Base-by-base conservation (phyloP, 768 basidiomycete species). In the Coprinopsis marcescibilis region DNA sequence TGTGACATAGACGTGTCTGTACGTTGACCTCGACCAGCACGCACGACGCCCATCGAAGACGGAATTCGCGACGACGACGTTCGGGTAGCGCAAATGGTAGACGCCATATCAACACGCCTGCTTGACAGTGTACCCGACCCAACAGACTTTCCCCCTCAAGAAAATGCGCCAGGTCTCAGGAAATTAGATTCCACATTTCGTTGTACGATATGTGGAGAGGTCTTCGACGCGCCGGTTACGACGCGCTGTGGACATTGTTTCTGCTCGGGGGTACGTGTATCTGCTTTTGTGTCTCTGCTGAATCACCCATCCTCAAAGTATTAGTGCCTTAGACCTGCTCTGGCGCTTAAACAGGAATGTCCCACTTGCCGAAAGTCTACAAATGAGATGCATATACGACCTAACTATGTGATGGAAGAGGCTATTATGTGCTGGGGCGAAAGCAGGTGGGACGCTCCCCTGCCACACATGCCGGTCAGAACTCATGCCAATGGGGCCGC, bases 221-320 rank as follows among this genome's bases (percentile, higher is more conserved):
- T 82, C 26, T 86, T 78, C 56, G 76, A 76, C 43, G 87, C 74
- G 0, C 89, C 89, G 3, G 81, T 91, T 21, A 78, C 78, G 2
- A 72, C 91, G 3, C 61, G 61, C 4, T 91, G 89, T 57, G 89
- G 87, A 1, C 89, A 92, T 56, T 83, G 80, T 39, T 92, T 90
- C 59, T 91, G 89, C 65, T 88, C 85, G 12, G 59, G 76, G 56
- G 86, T 88, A 52, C 55, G 81, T 47, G 12, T 19, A 10, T 17
- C 42, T 33, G 8, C 21, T 8, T 34, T 7, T 10, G 10, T 17
- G 17, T 32, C 10, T 14, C 15, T 26, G 6, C 12, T 8, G 15
- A 20, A 15, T 19, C 2, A 44, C 46, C 25, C 23, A 39, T 17
- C 20, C 32, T 42, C 39, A 29, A 37, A 17, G n/a, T n/a, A n/a